Evolutionary conservation across 192 early-diverging fungal genomes (phyloP).

Genomic region (Umbelopsis isabellina): DNA sequence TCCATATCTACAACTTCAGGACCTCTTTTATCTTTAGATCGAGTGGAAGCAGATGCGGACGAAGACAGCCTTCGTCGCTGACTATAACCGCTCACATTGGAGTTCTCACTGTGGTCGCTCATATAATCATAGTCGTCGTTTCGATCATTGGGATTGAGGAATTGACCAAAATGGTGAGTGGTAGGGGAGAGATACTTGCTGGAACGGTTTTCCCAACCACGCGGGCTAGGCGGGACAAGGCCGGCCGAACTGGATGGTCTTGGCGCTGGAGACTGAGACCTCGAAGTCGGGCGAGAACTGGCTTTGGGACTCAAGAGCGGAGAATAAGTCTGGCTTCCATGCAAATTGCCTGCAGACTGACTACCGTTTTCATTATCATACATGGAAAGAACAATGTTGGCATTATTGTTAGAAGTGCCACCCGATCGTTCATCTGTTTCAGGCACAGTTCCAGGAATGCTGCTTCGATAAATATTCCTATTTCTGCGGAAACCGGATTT

Average conservation of each 20-base stretch:
- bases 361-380: constrained; percentile 26
- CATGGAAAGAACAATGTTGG: constrained; percentile 36
- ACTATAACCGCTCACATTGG: constrained; percentile 16
- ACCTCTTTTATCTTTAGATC: constrained; percentile 71
- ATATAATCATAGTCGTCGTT: constrained; percentile 31
- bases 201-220: constrained; percentile 23
- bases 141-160: constrained; percentile 30
- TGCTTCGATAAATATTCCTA: constrained; percentile 24
- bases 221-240: constrained; percentile 43
- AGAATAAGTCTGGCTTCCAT: constrained; percentile 12
- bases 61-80: constrained; percentile 32
- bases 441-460: constrained; percentile 35
- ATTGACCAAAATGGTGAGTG: constrained; percentile 32
- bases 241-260: constrained; percentile 32
- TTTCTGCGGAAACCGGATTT: constrained; percentile 34
- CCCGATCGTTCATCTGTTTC: constrained; percentile 25
- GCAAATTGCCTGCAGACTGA: not conserved
- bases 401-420: constrained; percentile 23
- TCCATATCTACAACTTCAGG: constrained; percentile 78
- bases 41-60: constrained; percentile 30
- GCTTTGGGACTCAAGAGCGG: constrained; percentile 38
- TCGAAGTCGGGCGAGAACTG: constrained; percentile 32
- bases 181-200: constrained; percentile 35
- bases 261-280: constrained; percentile 24
- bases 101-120: constrained; percentile 43